Conservation (phyloP, 345 rosid species). For the Brassica carinata region DNA sequence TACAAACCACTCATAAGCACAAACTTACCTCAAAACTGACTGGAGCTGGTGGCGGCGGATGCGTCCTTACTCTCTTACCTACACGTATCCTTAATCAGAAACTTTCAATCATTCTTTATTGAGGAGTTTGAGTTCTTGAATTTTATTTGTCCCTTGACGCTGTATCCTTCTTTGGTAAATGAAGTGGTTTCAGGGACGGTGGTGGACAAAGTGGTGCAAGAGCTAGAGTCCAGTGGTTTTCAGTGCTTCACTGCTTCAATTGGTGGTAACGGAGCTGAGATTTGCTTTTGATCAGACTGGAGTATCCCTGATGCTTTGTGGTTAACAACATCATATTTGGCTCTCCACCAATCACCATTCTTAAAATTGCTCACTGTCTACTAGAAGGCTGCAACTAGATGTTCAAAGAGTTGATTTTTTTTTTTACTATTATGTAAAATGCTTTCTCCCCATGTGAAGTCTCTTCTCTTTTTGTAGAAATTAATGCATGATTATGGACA, state of each 20-base stretch:
- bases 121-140: not conserved
- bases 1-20: conserved; percentile 72
- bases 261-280: conserved; percentile 78
- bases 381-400: conserved; percentile 20
- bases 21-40: conserved; percentile 86
- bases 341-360: conserved; percentile 12
- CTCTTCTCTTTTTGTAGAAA: not conserved
- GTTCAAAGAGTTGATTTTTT: not conserved
- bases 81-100: conserved; percentile 62
- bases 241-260: conserved; percentile 77
- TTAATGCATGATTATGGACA: not conserved
- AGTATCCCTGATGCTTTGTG: not conserved
- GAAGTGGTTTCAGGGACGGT: conserved; percentile 57
- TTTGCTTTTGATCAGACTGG: conserved; percentile 44
- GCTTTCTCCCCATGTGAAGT: conserved; percentile 21
- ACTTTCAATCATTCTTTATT: not conserved
- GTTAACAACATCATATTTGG: conserved; percentile 2
- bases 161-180: conserved; percentile 10
- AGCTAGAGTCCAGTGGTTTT: conserved; percentile 78
- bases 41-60: conserved; percentile 98
- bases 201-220: conserved; percentile 62
- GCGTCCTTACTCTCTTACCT: conserved; percentile 83
- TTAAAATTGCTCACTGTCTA: conserved; percentile 16
- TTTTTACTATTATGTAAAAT: conserved; percentile 23
- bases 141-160: conserved; percentile 44